These are phyloP conservation scores for Xylariaceae sp. DNA, from an alignment of 2,329 filamentous ascomycete species.

Conservation along the genomic window DNA sequence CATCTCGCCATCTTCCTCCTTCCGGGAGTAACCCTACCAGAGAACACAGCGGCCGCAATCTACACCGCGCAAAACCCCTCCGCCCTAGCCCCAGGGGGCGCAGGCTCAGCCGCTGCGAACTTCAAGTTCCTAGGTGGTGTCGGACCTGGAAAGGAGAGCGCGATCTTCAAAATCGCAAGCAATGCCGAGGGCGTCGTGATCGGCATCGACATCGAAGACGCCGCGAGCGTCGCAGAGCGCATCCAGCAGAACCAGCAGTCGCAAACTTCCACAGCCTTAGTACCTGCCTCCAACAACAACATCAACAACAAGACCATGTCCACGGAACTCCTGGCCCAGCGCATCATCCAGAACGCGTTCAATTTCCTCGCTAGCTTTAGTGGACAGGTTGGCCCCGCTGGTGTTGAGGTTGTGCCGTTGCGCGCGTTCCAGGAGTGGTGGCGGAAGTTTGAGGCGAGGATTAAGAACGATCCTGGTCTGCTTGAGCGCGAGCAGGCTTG, in stretches of 20 bases:
- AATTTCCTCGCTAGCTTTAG: conserved; percentile 92
- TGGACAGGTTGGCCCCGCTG: conserved; percentile 52
- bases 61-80: conserved; percentile 60
- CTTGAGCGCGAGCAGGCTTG: conserved; percentile 63
- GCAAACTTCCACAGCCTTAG: conserved; percentile 6
- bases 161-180: conserved; percentile 72
- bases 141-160: conserved; percentile 83
- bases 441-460: conserved; percentile 85
- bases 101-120: conserved; percentile 43
- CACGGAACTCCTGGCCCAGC: conserved; percentile 77
- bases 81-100: conserved; percentile 32
- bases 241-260: conserved; percentile 25
- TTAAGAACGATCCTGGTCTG: conserved; percentile 83
- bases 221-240: conserved; percentile 57
- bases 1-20: conserved; percentile 88
- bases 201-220: conserved; percentile 77
- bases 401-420: conserved; percentile 83
- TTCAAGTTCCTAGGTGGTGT: conserved; percentile 87
- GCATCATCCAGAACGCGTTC: conserved; percentile 95
- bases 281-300: conserved; percentile 25
- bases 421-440: conserved; percentile 98
- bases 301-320: conserved; percentile 36
- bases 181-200: conserved; percentile 52
- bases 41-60: conserved; percentile 76
- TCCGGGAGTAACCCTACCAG: conserved; percentile 68